These are phyloP conservation scores for Rheum nobile DNA, from an alignment of 148 eudicot species.

Conservation along the genomic window DNA sequence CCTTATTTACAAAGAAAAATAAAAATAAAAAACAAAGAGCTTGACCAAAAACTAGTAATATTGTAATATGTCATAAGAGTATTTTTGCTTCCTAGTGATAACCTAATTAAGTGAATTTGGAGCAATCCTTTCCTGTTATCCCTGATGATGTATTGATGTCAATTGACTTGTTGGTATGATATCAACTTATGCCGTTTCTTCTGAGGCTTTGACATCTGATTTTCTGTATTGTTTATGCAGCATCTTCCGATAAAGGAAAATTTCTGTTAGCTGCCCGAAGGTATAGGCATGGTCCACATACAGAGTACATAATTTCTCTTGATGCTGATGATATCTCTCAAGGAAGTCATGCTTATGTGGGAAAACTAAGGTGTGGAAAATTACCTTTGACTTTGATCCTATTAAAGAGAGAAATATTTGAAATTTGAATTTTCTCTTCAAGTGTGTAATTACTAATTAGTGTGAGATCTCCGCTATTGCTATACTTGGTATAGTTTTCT, in stretches of 20 bases:
- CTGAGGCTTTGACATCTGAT: not conserved
- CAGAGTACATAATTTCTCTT: constrained; percentile 79
- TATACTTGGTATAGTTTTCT: not conserved
- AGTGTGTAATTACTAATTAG: not conserved
- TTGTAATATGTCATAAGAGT: not conserved
- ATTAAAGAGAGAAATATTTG: not conserved
- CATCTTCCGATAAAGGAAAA: constrained; percentile 76
- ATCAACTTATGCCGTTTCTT: not conserved
- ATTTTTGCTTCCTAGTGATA: not conserved
- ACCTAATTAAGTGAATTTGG: not conserved
- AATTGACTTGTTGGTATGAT: not conserved
- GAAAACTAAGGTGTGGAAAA: constrained; percentile 78
- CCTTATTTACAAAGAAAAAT: too few species aligned
- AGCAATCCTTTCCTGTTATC: not conserved
- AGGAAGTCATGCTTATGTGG: constrained; percentile 88
- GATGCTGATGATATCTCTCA: constrained; percentile 76
- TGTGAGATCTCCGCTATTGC: not conserved
- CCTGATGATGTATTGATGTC: not conserved
- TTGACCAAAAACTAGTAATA: too few species aligned
- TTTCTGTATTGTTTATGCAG: constrained; percentile 25
- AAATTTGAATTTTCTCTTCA: not conserved
- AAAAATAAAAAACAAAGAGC: too few species aligned
- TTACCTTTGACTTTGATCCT: not conserved
- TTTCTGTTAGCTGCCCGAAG: constrained; percentile 87
- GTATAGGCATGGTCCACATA: constrained; percentile 64